A percentile compares a stretch with the other conserved stretches of the same genome.
phyloP scores from a whole-genome alignment of 805 yeast genomes.

The Ogataea nonfermentans region DNA sequence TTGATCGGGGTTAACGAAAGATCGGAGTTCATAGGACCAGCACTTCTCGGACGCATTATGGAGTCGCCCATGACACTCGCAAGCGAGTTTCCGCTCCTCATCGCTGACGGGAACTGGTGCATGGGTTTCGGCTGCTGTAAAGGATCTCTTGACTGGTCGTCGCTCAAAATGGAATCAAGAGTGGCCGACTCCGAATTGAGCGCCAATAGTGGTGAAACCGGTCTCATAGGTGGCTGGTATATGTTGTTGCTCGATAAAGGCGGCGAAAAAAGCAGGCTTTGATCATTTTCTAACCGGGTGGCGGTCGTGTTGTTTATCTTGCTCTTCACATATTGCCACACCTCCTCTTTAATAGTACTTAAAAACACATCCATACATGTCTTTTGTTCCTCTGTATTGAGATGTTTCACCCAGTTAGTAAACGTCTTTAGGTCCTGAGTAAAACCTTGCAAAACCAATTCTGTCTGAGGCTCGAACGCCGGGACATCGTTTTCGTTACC shows the following conservation, averaged over 20 bases:
- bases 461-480: conserved; percentile 33
- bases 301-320: conserved; percentile 35
- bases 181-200: conserved; percentile 37
- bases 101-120: conserved; percentile 11
- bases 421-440: conserved; percentile 45
- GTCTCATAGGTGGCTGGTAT: conserved; percentile 28
- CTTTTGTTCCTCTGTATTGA: conserved; percentile 45
- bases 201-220: conserved; percentile 34
- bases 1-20: conserved; percentile 15
- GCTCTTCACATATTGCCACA: conserved; percentile 43
- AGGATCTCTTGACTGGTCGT: conserved; percentile 9
- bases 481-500: conserved; percentile 31
- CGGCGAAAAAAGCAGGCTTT: conserved; percentile 24
- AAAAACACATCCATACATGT: conserved; percentile 49
- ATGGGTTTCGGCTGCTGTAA: conserved; percentile 17
- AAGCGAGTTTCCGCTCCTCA: conserved; percentile 8
- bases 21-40: conserved; percentile 38
- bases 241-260: conserved; percentile 24
- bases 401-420: conserved; percentile 45
- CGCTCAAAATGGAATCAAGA: conserved; percentile 39
- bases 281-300: conserved; percentile 13
- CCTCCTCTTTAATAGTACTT: conserved; percentile 43
- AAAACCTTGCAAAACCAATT: conserved; percentile 32
- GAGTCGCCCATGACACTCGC: conserved; percentile 17
- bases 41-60: conserved; percentile 43